phyloP scores from a whole-genome alignment of 768 basidiomycete genomes.

The Lyophyllum decastes region DNA sequence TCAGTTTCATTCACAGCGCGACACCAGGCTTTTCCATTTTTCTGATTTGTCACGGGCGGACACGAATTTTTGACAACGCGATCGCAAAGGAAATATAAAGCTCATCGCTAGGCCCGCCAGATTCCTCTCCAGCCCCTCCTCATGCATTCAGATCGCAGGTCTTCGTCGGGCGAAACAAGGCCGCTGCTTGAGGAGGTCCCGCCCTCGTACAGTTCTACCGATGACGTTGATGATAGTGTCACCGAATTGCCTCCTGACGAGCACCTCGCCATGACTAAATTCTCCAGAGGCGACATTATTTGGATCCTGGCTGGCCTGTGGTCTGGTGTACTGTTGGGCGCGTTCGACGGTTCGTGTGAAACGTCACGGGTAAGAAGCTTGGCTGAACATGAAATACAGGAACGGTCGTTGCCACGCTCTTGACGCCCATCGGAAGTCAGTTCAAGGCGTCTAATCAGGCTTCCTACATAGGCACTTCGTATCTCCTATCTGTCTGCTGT shows the following conservation, averaged over 20 bases:
- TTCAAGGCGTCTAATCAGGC: slow-evolving; percentile 80
- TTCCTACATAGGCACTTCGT: slow-evolving; percentile 87
- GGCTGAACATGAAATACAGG: slow-evolving; percentile 40
- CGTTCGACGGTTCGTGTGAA: slow-evolving; percentile 69
- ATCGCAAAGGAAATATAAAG: slow-evolving; percentile 30
- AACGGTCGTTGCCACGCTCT: slow-evolving; percentile 84
- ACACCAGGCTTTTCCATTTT: slow-evolving; percentile 20
- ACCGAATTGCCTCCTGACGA: slow-evolving; percentile 31
- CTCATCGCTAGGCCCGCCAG: slow-evolving; percentile 15
- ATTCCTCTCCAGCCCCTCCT: slow-evolving; percentile 30
- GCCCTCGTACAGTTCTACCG: slow-evolving; percentile 47
- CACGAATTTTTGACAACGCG: slow-evolving; percentile 28
- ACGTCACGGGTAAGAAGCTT: slow-evolving; percentile 4
- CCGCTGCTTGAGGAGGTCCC: slow-evolving; percentile 56
- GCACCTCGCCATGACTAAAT: slow-evolving; percentile 39
- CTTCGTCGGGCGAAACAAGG: slow-evolving; percentile 51
- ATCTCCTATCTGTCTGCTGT: slow-evolving; percentile 86
- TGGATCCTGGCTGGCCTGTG: slow-evolving; percentile 81
- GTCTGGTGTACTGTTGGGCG: slow-evolving; percentile 83
- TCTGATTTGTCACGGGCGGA: slow-evolving; percentile 38
- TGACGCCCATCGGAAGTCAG: slow-evolving; percentile 83
- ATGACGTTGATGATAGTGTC: slow-evolving; percentile 36
- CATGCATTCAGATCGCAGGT: slow-evolving; percentile 47
- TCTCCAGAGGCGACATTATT: slow-evolving; percentile 53
- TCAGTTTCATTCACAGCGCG: slow-evolving; percentile 21